Percentiles rank a stretch among this genome's conserved stretches.
Conservation (phyloP, 768 basidiomycete genomes). For the Panaeolus papilionaceus region DNA sequence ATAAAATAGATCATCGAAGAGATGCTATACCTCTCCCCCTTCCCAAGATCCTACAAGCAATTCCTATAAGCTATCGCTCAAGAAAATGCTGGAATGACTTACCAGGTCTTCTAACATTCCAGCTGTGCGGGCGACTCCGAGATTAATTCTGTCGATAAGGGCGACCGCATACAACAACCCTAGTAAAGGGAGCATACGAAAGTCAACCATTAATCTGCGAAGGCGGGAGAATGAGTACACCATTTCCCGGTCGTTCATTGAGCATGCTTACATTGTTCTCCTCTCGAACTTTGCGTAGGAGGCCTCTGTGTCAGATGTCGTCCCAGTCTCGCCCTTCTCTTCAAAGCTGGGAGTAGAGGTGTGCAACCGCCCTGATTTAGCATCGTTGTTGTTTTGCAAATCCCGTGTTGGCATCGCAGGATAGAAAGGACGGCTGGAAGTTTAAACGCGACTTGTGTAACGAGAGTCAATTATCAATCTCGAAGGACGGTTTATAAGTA, state of each 20-base stretch:
- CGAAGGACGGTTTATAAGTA: neutral
- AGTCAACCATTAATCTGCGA: slow-evolving; percentile 7
- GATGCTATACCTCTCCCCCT: slow-evolving; percentile 42
- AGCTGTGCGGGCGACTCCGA: slow-evolving; percentile 41
- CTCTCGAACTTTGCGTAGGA: neutral
- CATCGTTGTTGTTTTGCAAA: neutral
- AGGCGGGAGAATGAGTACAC: neutral
- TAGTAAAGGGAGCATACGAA: slow-evolving; percentile 3
- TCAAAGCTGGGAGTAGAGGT: neutral
- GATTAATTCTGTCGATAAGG: slow-evolving; percentile 43
- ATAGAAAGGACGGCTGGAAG: neutral
- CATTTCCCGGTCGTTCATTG: neutral
- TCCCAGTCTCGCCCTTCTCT: neutral
- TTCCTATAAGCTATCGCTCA: slow-evolving; percentile 21
- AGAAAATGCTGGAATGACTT: neutral
- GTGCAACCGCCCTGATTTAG: neutral
- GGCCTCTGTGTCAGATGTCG: neutral
- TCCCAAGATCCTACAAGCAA: slow-evolving; percentile 30
- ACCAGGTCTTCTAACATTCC: slow-evolving; percentile 38
- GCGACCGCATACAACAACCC: slow-evolving; percentile 39
- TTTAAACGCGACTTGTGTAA: neutral
- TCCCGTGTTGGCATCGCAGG: neutral
- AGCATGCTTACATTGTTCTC: neutral
- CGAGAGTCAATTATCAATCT: neutral
- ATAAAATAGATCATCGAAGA: slow-evolving; percentile 41